These are phyloP conservation scores for Stygiomarasmius scandens DNA, from an alignment of 1,284 basidiomycete species.

Conservation along the genomic window DNA sequence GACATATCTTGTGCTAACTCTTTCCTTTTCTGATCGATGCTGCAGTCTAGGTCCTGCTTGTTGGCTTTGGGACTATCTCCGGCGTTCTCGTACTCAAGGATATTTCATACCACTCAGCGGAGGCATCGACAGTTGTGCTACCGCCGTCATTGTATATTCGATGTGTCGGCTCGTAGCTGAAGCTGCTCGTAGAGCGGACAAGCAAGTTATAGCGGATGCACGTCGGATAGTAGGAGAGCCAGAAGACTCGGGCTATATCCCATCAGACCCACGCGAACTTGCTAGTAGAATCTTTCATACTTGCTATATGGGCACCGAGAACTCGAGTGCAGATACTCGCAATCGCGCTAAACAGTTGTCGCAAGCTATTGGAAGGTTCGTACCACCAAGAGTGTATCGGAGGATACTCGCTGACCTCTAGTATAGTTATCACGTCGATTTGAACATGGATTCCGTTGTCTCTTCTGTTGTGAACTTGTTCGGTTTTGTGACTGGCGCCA, in stretches of 20 bases:
- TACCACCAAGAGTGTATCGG: slow-evolving; percentile 4
- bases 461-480: slow-evolving; percentile 86
- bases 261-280: slow-evolving; percentile 86
- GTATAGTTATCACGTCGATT: slow-evolving; percentile 85
- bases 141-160: slow-evolving; percentile 92
- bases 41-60: slow-evolving; percentile 92
- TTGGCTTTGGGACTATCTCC: slow-evolving; percentile 99
- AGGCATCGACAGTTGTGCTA: slow-evolving; percentile 98
- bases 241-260: slow-evolving; percentile 79
- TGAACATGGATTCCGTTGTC: slow-evolving; percentile 96
- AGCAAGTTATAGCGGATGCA: slow-evolving; percentile 90
- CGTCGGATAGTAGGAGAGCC: slow-evolving; percentile 87
- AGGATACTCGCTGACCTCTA: not conserved
- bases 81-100: slow-evolving; percentile 91
- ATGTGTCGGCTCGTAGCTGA: slow-evolving; percentile 93
- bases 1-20: not conserved
- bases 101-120: slow-evolving; percentile 97
- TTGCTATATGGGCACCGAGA: slow-evolving; percentile 99
- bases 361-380: slow-evolving; percentile 85
- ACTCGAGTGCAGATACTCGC: slow-evolving; percentile 88
- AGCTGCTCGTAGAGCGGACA: slow-evolving; percentile 73
- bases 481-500: slow-evolving; percentile 78
- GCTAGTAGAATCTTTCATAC: slow-evolving; percentile 91
- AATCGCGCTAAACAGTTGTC: slow-evolving; percentile 85
- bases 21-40: slow-evolving; percentile 10